Percentiles rank a stretch among this genome's conserved stretches.
Conservation (phyloP, 1,284 basidiomycete genomes). For the Agaricales sp. region DNA sequence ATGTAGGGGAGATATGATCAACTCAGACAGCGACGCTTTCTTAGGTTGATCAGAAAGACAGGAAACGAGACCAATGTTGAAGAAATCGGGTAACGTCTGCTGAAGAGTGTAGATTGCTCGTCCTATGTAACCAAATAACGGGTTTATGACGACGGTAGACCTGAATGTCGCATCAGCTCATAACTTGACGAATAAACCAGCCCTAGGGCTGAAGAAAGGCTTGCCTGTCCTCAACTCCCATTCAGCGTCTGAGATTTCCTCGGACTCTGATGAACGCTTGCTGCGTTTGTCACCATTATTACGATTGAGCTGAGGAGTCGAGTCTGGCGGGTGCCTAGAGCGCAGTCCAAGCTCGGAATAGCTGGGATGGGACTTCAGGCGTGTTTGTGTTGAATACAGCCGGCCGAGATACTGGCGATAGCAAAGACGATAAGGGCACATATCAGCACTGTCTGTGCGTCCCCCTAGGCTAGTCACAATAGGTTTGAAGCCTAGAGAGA, state of each 20-base stretch:
- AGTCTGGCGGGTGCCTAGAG: slow-evolving; percentile 21
- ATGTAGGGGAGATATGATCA: slow-evolving; percentile 10
- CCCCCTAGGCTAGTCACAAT: too few relatives aligned
- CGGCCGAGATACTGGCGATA: background rate
- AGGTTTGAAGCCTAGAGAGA: too few relatives aligned
- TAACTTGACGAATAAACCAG: background rate
- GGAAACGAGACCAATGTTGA: slow-evolving; percentile 52
- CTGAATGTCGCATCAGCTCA: slow-evolving; percentile 21
- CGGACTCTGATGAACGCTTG: slow-evolving; percentile 6
- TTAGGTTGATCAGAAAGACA: slow-evolving; percentile 30
- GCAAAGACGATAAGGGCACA: background rate
- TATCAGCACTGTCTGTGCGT: too few relatives aligned
- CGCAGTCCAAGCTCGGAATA: slow-evolving; percentile 23
- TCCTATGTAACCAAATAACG: too few relatives aligned
- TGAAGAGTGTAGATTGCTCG: slow-evolving; percentile 60
- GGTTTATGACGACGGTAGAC: slow-evolving; percentile 2
- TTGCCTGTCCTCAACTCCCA: slow-evolving; percentile 29
- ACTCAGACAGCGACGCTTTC: slow-evolving; percentile 11
- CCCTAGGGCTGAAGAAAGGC: background rate
- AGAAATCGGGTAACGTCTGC: slow-evolving; percentile 65
- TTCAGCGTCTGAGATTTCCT: slow-evolving; percentile 26
- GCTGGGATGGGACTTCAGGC: background rate
- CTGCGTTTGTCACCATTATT: slow-evolving; percentile 5
- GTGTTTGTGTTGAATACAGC: background rate
- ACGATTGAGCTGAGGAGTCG: slow-evolving; percentile 16